Base-by-base conservation (phyloP, 495 filamentous ascomycete species). In the Podospora didyma region DNA sequence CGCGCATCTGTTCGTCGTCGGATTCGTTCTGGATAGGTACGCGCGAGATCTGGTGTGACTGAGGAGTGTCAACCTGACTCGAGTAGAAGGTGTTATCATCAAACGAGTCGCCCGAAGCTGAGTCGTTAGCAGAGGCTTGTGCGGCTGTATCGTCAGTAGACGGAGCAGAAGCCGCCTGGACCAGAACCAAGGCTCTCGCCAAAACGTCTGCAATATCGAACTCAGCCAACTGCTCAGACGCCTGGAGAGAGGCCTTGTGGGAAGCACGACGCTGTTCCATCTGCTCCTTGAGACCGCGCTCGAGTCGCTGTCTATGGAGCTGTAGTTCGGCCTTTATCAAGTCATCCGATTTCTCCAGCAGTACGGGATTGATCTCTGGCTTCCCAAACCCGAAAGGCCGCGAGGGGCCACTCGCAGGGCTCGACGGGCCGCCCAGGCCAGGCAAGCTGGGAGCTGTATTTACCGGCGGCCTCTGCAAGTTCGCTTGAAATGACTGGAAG, bases 11-110 rank as follows among this genome's bases (percentile, higher is more conserved):
- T 47, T 75, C 66, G 54, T 79, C 77, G 57, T 75, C 77, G 16
- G 74, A 58, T 50, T 74, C 67, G 56, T 69, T 66, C 35, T 69
- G 76, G 17, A 71, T 53, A 46, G 70, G 76, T 17, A 70, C 57
- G 46, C 73, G 73, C 16, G 75, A 71, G 9, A 72, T 65, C 51
- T 67, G 66, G 46, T 65, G 70, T 2, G 71, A 70, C 41, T 77
- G 71, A 35, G 79, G 78, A 0, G 78, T 80, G 53, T 77, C 76
- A 67, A 75, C 71, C 73, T 84, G 86, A 77, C 90, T 96, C 46
- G 91, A 96, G 74, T 97, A 96, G 71, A 94, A 93, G n/a, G 89
- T 92, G 61, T 94, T 92, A 64, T 93, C 87, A 72, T 96, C 91
- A 72, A 90, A 88, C 11, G 89, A 92, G 65, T 92, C 89, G 78